These are phyloP conservation scores for Sarcodon aspratus DNA, from an alignment of 768 basidiomycete genomes.

Conservation along the genomic window DNA sequence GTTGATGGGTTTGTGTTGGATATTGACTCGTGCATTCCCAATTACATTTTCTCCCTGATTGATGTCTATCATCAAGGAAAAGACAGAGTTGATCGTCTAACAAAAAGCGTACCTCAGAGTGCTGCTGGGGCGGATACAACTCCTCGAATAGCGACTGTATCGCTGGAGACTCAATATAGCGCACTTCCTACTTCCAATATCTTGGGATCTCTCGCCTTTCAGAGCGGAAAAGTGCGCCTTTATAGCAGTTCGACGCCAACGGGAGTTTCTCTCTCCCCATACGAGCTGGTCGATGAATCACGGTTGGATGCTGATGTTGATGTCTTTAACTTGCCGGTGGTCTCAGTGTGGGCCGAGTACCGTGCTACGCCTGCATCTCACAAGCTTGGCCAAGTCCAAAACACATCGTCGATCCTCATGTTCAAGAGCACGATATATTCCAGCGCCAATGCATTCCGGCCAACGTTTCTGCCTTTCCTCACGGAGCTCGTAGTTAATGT, in stretches of 20 bases:
- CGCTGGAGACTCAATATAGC: conserved; percentile 16
- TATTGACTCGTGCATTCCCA: conserved; percentile 70
- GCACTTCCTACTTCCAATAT: conserved; percentile 46
- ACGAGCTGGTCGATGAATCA: conserved; percentile 42
- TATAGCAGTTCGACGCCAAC: conserved; percentile 37
- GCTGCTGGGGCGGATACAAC: conserved; percentile 15
- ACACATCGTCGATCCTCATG: conserved; percentile 42
- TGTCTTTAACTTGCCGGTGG: conserved; percentile 59
- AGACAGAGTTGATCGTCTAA: conserved; percentile 59
- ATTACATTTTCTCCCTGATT: conserved; percentile 69
- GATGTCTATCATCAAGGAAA: conserved; percentile 80
- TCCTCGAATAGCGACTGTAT: background rate
- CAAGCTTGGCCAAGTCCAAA: conserved; percentile 24
- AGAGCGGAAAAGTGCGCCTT: conserved; percentile 75
- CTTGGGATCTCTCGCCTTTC: conserved; percentile 60
- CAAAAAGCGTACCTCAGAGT: conserved; percentile 40
- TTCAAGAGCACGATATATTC: conserved; percentile 87
- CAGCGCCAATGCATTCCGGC: conserved; percentile 76
- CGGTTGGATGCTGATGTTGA: conserved; percentile 40
- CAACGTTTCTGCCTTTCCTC: conserved; percentile 77
- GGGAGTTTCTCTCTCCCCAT: conserved; percentile 15
- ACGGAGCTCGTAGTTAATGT: conserved; percentile 62
- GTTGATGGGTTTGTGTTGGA: conserved; percentile 83
- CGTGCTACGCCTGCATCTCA: conserved; percentile 40
- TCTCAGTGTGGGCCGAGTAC: conserved; percentile 81